A percentile compares a stretch with the other conserved stretches of the same genome.
Conservation (phyloP, 257 asterid genomes). For the Sherardia arvensis region DNA sequence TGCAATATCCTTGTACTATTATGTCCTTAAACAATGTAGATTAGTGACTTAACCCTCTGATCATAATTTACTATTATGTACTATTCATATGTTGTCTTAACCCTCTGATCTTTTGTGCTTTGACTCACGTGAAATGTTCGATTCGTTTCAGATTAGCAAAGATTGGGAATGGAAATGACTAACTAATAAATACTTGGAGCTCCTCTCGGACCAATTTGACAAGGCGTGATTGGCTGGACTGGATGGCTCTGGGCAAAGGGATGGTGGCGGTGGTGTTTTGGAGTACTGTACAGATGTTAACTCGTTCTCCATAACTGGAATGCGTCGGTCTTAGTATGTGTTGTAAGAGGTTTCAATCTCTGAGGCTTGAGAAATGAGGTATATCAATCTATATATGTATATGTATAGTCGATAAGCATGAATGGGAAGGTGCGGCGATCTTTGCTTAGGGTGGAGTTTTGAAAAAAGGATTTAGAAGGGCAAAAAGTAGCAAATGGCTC, state of each 20-base stretch:
- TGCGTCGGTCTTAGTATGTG: background rate
- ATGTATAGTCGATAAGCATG: background rate
- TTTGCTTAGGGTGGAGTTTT: constrained; percentile 37
- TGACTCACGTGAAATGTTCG: constrained; percentile 14
- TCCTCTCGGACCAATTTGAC: constrained; percentile 6
- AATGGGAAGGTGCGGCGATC: constrained; percentile 5
- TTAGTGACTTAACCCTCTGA: background rate
- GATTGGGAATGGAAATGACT: background rate
- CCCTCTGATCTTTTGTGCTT: background rate
- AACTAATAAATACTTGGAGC: background rate
- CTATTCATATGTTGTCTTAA: background rate
- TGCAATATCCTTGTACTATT: background rate
- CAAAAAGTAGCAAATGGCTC: constrained; percentile 29
- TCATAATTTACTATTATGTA: too few species aligned
- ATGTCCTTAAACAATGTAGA: background rate
- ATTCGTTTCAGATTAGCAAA: constrained; percentile 15
- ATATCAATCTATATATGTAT: background rate
- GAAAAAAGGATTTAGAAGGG: constrained; percentile 7
- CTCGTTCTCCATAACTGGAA: background rate
- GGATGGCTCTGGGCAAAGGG: background rate
- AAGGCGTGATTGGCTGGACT: background rate
- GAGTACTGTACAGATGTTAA: background rate
- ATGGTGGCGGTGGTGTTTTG: background rate
- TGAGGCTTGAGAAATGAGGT: background rate
- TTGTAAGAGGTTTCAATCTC: background rate